Evolutionary conservation across 441 rosid species (phyloP).

Genomic region (Eruca vesicaria): DNA sequence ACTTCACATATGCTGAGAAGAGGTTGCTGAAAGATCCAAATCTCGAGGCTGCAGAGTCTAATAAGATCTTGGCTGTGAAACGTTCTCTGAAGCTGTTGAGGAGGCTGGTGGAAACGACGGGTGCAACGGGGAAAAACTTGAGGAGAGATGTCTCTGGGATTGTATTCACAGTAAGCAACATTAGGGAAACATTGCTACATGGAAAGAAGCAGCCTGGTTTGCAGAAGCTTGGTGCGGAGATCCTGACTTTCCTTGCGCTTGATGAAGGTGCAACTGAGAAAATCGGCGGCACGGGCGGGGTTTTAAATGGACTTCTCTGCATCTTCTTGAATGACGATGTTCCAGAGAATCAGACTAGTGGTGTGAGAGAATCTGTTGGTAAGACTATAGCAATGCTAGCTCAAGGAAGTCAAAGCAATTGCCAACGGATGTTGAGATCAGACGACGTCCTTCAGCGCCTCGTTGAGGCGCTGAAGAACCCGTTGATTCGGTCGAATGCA

Average conservation of each 20-base stretch:
- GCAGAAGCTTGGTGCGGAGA: conserved; percentile 70
- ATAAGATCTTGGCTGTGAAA: conserved; percentile 62
- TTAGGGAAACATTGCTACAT: conserved; percentile 60
- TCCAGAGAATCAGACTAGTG: conserved; percentile 29
- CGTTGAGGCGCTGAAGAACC: conserved; percentile 44
- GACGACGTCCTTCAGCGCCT: conserved; percentile 45
- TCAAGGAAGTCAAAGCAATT: conserved; percentile 69
- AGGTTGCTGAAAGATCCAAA: conserved; percentile 43
- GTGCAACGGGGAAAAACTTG: conserved; percentile 66
- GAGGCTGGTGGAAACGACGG: conserved; percentile 74
- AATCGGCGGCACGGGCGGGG: conserved; percentile 87
- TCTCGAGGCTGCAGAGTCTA: conserved; percentile 24
- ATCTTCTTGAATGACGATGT: conserved; percentile 60
- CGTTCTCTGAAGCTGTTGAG: conserved; percentile 76
- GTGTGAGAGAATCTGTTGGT: conserved; percentile 70
- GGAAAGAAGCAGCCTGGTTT: conserved; percentile 59
- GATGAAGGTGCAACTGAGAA: conserved; percentile 80
- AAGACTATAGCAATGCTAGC: conserved; percentile 87
- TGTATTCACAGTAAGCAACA: conserved; percentile 87
- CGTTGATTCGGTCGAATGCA: conserved; percentile 55
- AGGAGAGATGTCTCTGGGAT: conserved; percentile 69
- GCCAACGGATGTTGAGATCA: conserved; percentile 64
- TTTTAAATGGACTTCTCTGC: conserved; percentile 62
- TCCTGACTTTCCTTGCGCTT: conserved; percentile 65
- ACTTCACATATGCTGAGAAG: conserved; percentile 70